These are phyloP conservation scores for Ogataea dorogensis DNA, from an alignment of 805 yeast species.

Conservation along the genomic window DNA sequence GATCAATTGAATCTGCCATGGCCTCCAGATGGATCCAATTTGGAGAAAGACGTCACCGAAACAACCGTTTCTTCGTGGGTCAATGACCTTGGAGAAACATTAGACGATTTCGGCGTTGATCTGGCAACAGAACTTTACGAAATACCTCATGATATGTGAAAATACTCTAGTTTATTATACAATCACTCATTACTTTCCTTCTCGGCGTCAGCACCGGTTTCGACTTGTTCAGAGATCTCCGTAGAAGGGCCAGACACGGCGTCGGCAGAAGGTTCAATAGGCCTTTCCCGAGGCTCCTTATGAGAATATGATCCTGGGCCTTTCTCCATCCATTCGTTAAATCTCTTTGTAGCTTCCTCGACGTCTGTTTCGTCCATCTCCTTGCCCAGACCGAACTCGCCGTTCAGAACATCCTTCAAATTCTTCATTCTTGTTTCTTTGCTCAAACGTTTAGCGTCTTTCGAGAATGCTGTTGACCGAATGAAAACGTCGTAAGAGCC, in stretches of 20 bases:
- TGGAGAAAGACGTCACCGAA: neutral
- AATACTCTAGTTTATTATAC: constrained; percentile 8
- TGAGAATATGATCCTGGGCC: constrained; percentile 38
- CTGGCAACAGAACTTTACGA: constrained; percentile 49
- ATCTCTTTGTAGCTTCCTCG: constrained; percentile 31
- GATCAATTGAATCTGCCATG: constrained; percentile 74
- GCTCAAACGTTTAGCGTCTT: constrained; percentile 25
- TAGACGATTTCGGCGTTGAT: constrained; percentile 89
- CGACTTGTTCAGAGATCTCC: constrained; percentile 17
- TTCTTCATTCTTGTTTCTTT: constrained; percentile 20
- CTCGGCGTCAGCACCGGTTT: constrained; percentile 12
- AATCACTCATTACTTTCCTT: constrained; percentile 8
- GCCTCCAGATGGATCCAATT: constrained; percentile 84
- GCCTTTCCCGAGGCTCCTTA: constrained; percentile 23
- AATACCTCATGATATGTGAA: constrained; percentile 12
- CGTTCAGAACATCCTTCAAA: constrained; percentile 44
- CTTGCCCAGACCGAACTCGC: constrained; percentile 57
- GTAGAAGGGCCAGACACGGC: constrained; percentile 17
- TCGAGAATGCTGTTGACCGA: constrained; percentile 49
- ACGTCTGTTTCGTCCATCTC: constrained; percentile 42
- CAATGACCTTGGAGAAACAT: constrained; percentile 78
- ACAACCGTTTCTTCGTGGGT: constrained; percentile 46
- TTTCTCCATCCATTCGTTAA: constrained; percentile 36
- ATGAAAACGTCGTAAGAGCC: constrained; percentile 78
- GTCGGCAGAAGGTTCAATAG: constrained; percentile 15